Evolutionary conservation across 768 basidiomycete species (phyloP).

Genomic region (Xerocomellus chrysenteron): DNA sequence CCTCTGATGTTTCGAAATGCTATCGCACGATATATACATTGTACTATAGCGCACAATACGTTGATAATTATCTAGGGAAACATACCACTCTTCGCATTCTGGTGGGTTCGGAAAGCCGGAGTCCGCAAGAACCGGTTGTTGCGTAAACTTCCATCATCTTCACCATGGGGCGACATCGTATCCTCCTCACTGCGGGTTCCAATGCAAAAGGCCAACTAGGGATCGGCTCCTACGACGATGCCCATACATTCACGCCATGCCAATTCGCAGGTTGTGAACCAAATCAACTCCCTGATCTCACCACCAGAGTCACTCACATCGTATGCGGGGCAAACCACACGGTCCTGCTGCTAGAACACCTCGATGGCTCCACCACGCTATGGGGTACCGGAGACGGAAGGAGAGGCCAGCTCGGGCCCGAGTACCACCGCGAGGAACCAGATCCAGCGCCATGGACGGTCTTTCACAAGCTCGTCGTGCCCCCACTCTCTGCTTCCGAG

Average conservation of each 20-base stretch:
- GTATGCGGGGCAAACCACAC: conserved; percentile 81
- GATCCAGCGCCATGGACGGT: conserved; percentile 19
- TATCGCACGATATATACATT: conserved; percentile 16
- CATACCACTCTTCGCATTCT: not conserved
- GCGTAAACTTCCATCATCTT: not conserved
- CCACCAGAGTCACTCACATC: conserved; percentile 45
- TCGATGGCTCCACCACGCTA: conserved; percentile 39
- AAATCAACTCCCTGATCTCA: conserved; percentile 24
- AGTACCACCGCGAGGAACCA: conserved; percentile 18
- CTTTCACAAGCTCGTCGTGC: conserved; percentile 51
- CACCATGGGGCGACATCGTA: not conserved
- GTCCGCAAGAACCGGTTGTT: not conserved
- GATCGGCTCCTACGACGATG: conserved; percentile 39
- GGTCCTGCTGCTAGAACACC: conserved; percentile 54
- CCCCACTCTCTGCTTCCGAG: conserved; percentile 27
- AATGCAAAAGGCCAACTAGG: conserved; percentile 51
- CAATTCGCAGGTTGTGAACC: conserved; percentile 27
- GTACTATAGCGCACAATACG: conserved; percentile 13
- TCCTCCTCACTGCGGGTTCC: conserved; percentile 45
- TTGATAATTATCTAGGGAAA: not conserved
- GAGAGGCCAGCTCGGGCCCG: conserved; percentile 68
- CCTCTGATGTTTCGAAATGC: conserved; percentile 5
- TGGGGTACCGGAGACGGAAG: conserved; percentile 78
- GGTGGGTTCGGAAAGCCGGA: not conserved
- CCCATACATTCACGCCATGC: conserved; percentile 39